These are phyloP conservation scores for Candida insectalens DNA, from an alignment of 805 yeast species.

Conservation along the genomic window DNA sequence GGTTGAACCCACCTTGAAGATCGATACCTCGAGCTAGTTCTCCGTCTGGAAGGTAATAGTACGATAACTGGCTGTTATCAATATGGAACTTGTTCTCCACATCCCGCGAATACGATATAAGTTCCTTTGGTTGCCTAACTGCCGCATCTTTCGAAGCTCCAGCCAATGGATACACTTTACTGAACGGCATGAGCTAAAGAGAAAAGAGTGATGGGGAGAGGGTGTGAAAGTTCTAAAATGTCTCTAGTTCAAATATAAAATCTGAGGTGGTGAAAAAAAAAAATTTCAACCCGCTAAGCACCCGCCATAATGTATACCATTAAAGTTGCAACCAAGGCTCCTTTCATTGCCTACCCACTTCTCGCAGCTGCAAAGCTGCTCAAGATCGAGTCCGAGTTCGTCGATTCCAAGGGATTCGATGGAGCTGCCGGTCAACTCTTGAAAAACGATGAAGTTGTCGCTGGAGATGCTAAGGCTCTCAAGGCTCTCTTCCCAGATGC, in stretches of 20 bases:
- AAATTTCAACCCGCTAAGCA: not conserved
- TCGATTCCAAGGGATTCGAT: constrained; percentile 38
- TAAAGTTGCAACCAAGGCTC: constrained; percentile 79
- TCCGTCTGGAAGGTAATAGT: constrained; percentile 74
- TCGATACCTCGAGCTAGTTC: constrained; percentile 52
- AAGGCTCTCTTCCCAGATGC: constrained; percentile 40
- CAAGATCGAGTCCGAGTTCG: constrained; percentile 42
- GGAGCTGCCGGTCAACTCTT: constrained; percentile 31
- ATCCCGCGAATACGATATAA: constrained; percentile 56
- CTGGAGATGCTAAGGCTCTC: constrained; percentile 35
- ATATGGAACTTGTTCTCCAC: constrained; percentile 35
- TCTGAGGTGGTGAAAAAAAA: no score
- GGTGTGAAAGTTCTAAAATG: not conserved
- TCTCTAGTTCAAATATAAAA: not conserved
- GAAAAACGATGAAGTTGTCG: constrained; percentile 33
- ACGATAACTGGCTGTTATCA: constrained; percentile 49
- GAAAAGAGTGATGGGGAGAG: not conserved
- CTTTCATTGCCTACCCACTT: constrained; percentile 68
- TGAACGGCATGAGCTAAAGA: not conserved
- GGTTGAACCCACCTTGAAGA: constrained; percentile 52
- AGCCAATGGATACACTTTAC: constrained; percentile 2
- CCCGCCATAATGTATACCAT: constrained; percentile 28
- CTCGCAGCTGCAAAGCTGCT: constrained; percentile 71
- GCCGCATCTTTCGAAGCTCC: constrained; percentile 46
- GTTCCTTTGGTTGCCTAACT: constrained; percentile 78